Base-by-base conservation (phyloP, 768 basidiomycete species). In the Epithele typhae region DNA sequence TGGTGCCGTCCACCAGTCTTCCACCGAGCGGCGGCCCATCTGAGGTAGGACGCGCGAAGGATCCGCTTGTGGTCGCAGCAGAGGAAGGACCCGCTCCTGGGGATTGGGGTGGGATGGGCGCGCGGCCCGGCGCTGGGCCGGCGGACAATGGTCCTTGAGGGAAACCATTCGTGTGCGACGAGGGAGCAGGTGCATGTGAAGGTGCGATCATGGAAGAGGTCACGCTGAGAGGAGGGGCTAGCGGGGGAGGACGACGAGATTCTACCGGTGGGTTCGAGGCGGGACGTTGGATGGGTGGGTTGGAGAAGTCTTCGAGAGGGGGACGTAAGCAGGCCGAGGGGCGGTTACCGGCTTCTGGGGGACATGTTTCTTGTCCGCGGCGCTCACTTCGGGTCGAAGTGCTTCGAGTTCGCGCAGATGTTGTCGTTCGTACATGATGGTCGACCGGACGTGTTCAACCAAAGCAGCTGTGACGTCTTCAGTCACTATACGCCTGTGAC, bases 401-500 rank as follows among this genome's bases (percentile, higher is more conserved):
- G 87, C 77, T 63, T 97, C 94, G 18, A 96, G 71, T 63, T 98
- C 95, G 40, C 84, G 79, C 44, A 97, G 71, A 14, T 88, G 71
- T 61, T 94, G 92, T 53, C 84, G 79, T 63, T 98, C 94, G 60
- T 92, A 96, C 74, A 93, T 81, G 57, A 98, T 81, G 22, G 85
- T 84, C 15, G 92, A 87, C 19, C 94, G 84, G 15, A 90, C 90
- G 65, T 98, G 92, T 64, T 97, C 92, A 37, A 98, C 81, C 43
- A 98, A 70, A 0, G 93, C 88, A 18, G 87, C 76, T 15, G 89
- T 89, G 43, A 97, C 77, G 63, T 99, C 96, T 46, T 94, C 89
- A 44, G 95, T 88, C 23, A 93, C 88, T 53, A 87, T 79, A 39
- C 81, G 79, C 48, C 87, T 90, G 65, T 99, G 92, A 1, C 80